Base-by-base conservation (phyloP, 2,329 filamentous ascomycete species). In the Penicillium hesseltinei region DNA sequence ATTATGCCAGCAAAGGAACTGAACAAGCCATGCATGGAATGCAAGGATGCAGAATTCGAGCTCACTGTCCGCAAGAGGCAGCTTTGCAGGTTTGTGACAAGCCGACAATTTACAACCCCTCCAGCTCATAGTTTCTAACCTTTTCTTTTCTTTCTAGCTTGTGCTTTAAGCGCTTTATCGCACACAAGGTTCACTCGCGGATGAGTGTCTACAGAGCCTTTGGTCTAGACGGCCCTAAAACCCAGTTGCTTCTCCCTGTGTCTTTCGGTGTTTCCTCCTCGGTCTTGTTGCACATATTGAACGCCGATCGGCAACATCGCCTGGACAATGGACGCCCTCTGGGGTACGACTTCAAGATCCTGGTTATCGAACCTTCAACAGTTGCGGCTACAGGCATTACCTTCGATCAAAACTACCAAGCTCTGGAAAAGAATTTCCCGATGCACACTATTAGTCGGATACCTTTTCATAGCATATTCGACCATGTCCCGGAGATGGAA, bases 211-310 rank as follows among this genome's bases (percentile, higher is more conserved):
- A 88, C 69, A 64, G 66, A 67, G 46, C 53, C 8, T 44, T 51
- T 38, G 47, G 47, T 13, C n/a, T 51, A 10, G 39, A 49, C 17
- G 51, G 54, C 15, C 27, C 49, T 19, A 76, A 77, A 56, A 78
- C 76, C 63, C 83, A 75, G 65, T 83, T 96, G 47, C 78, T 96
- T 19, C 78, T 96, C 21, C 91, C 92, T 6, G 78, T 97, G 2
- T 96, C 92, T 0, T 88, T 91, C 67, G 93, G 94, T 0, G 79
- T 89, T 1, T 94, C 90, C 1, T 97, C 93, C 0, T 82, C 89
- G 15, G 84, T 86, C 15, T 79, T 99, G 43, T 80, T 96, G 31
- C 84, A 93, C 66, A 81, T 96, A 23, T 78, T 97, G 53, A 84
- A 90, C 72, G 78, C 82, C 45, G 79, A 83, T 62, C 82, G 81